These are phyloP conservation scores for Cyclanthera cordifolia DNA, from an alignment of 306 rosid genomes.

Conservation along the genomic window DNA sequence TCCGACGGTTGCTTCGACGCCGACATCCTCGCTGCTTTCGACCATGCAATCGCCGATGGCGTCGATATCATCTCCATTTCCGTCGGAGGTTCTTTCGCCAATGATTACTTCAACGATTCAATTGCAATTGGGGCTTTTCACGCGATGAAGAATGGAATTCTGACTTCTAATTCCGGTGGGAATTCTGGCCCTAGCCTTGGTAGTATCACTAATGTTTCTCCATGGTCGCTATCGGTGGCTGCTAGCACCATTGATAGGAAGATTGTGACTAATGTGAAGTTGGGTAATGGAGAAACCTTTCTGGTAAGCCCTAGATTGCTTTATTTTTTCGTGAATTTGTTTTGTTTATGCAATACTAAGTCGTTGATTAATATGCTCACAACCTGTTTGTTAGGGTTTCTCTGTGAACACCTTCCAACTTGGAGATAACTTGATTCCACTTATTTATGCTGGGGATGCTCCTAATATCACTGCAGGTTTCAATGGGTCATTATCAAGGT, in stretches of 20 bases:
- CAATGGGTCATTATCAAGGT: constrained; percentile 9
- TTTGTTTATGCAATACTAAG: not conserved
- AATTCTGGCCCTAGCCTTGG: constrained; percentile 17
- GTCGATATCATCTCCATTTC: constrained; percentile 37
- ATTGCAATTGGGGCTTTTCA: constrained; percentile 38
- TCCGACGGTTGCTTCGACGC: constrained; percentile 11
- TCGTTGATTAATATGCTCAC: not conserved
- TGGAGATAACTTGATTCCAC: constrained; percentile 3
- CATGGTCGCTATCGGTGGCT: constrained; percentile 41
- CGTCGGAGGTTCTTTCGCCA: constrained; percentile 2
- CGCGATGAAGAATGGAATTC: constrained; percentile 33
- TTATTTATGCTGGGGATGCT: constrained; percentile 15
- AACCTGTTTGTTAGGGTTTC: constrained; percentile 13
- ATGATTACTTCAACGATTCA: constrained; percentile 17
- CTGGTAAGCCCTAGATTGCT: constrained; percentile 18
- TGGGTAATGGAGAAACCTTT: constrained; percentile 25
- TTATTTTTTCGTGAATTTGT: not conserved
- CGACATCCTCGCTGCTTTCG: constrained; percentile 42
- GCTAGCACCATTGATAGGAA: constrained; percentile 33
- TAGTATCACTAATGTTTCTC: constrained; percentile 16
- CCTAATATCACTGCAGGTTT: constrained; percentile 15
- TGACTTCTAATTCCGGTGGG: constrained; percentile 29
- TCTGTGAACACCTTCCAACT: constrained; percentile 15
- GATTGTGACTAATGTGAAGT: constrained; percentile 26
- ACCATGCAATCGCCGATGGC: constrained; percentile 48